Base-by-base conservation (phyloP, 768 basidiomycete species). In the Lentinula aciculospora region DNA sequence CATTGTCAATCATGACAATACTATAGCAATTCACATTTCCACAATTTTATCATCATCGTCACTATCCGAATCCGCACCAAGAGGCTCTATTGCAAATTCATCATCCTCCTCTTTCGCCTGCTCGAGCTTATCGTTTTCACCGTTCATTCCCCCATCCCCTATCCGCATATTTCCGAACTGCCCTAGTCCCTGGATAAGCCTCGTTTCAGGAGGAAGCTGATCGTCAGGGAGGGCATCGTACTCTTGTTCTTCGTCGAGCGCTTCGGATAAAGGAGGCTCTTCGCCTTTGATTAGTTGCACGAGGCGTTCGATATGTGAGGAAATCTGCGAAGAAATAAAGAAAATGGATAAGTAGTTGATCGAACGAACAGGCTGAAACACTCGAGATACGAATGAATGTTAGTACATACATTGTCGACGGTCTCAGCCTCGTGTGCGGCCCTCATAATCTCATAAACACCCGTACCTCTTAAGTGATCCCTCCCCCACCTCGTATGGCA, bases 401-500 rank as follows among this genome's bases (percentile, higher is more conserved):
- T 21, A 40, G 60, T 47, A 45, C 78, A 46, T 51, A 88, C 94
- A 72, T 86, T 85, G 42, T 93, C 92, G 19, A 87, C 87, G 5
- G 72, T 78, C 71, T 98, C 97, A 23, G 77, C 78, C 62, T 86
- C 78, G 68, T 99, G 96, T 7, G 86, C 73, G 4, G 79, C 82
- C 28, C 92, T 78, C 25, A 98, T 74, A 47, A 98, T 86, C 67
- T 88, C 85, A 69, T 98, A 98, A 6, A 89, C 89, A 0, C 95
- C 96, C 59, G 89, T 79, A 23, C 76, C 72, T 28, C 97, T 80
- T 58, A 93, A 76, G 56, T 85, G 82, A 56, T 95, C 88, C 13
- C 97, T 82, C 0, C 93, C 95, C 82, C 88, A 91, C 23, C 86
- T 85, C 0, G 92, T 94, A 9, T 94, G 92, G 62, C 92, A 94